Evolutionary conservation across 1,284 basidiomycete species (phyloP), one percentile per base, ranked within the genome.

Genomic region (Pisolithus thermaeus): DNA sequence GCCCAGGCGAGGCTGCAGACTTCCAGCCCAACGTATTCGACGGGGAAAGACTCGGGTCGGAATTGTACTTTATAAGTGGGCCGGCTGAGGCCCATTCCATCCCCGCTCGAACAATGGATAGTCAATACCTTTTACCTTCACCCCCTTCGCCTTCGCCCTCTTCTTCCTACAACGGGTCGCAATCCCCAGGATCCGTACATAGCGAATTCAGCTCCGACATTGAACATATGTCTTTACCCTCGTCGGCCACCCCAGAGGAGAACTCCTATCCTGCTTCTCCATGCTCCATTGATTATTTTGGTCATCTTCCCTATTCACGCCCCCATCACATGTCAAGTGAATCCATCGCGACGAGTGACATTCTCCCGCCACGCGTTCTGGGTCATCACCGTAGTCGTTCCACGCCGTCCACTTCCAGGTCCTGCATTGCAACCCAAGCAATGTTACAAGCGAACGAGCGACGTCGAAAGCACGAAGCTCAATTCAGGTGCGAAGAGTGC

Each of bases 401-500:
- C 7, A 35, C 11, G 23, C 57, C 66, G 0, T 49, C 63, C 4
- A 28, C 46, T 14, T 4, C 47, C 18, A 57, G 60, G 18, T 36
- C 7, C 16, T 61, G 55, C 1, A 65, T 66, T 1, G 67, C 64
- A 0, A 66, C 65, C 37, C 68, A 57, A 48, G 66, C 67, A 0
- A 69, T 69, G 66, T 56, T 67, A 3, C 61, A 65, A 14, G 64
- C 67, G 0, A 66, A 66, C 27, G 50, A 59, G 45, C 56, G 63
- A 3, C 67, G 64, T n/a, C 67, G 64, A 16, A 60, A 63, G 28
- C 66, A 70, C 44, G 54, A 61, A 2, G 52, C 67, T 14, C 56
- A 53, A 9, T 58, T 55, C 11, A 1, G 0, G 1, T 66, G 68
- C 16, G 2, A 16, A 0, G 56, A 57, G 0, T 66, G 64, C 36